Percentiles rank a stretch among this genome's conserved stretches.
These are phyloP conservation scores for Gyromitra esculenta DNA, from an alignment of 2,329 filamentous ascomycete genomes.

Conservation along the genomic window DNA sequence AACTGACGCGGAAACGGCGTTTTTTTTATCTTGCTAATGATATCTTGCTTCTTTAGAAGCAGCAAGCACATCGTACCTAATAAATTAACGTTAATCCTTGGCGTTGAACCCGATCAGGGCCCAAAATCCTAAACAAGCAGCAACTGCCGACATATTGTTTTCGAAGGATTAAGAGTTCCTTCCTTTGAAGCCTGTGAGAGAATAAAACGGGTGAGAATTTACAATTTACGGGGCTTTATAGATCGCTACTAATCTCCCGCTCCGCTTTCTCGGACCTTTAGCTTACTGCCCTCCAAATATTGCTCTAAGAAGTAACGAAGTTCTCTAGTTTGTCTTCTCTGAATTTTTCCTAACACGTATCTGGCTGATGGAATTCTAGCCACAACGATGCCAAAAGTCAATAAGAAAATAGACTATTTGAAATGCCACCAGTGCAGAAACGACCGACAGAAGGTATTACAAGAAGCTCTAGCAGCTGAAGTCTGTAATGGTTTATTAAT, in stretches of 20 bases:
- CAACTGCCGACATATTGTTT: not conserved
- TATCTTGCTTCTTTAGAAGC: not conserved
- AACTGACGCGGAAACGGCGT: not conserved
- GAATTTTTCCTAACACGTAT: not conserved
- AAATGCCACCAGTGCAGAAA: conserved; percentile 26
- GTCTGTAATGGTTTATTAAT: not conserved
- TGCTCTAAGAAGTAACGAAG: not conserved
- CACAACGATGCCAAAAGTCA: conserved; percentile 19
- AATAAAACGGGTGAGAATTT: not conserved
- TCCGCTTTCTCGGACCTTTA: not conserved
- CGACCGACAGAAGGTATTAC: conserved; percentile 23
- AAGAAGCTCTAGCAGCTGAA: no score
- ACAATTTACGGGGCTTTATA: not conserved
- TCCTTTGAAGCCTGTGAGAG: not conserved
- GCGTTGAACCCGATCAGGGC: not conserved
- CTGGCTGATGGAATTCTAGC: not conserved
- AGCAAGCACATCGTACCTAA: not conserved
- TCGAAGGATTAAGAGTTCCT: not conserved
- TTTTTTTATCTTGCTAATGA: not conserved
- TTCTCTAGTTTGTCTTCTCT: not conserved
- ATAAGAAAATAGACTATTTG: conserved; percentile 19
- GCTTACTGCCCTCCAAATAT: not conserved
- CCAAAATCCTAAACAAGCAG: not conserved
- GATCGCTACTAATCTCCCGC: not conserved
- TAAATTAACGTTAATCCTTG: not conserved